These are phyloP conservation scores for Chlamydomonas schloesseri DNA, from an alignment of 139 green algal species.

Conservation along the genomic window DNA sequence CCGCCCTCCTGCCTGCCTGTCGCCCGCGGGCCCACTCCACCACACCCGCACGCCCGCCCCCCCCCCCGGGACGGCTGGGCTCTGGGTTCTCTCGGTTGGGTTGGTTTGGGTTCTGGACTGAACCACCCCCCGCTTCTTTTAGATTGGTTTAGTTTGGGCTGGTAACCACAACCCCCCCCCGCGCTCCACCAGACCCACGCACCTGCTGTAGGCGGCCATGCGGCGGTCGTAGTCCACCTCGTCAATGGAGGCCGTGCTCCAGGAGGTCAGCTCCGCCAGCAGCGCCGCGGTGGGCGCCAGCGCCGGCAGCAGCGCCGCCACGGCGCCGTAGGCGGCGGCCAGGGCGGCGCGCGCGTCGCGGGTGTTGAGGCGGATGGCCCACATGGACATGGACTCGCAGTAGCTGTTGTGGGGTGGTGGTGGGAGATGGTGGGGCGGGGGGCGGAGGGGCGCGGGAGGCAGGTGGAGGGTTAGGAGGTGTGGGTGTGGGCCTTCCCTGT, in stretches of 20 bases:
- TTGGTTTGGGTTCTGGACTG: too few species aligned
- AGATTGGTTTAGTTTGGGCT: too few species aligned
- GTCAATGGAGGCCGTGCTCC: slow-evolving; percentile 57
- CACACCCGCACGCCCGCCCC: too few species aligned
- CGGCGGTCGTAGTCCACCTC: slow-evolving; percentile 77
- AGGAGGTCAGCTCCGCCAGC: slow-evolving; percentile 66
- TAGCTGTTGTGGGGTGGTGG: slow-evolving; percentile 37
- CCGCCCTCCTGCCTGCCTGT: too few species aligned
- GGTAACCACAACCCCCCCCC: too few species aligned
- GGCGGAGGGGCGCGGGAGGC: background rate
- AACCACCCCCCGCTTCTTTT: too few species aligned
- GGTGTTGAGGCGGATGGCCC: slow-evolving; percentile 64
- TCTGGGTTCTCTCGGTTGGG: too few species aligned
- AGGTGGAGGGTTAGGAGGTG: background rate
- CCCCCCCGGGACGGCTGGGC: too few species aligned
- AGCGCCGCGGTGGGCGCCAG: slow-evolving; percentile 40
- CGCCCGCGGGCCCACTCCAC: too few species aligned
- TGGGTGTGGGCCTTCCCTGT: too few species aligned
- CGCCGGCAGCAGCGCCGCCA: slow-evolving; percentile 55
- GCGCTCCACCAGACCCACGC: too few species aligned
- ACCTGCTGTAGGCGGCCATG: slow-evolving; percentile 69
- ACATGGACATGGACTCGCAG: slow-evolving; percentile 69
- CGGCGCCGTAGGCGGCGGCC: slow-evolving; percentile 56
- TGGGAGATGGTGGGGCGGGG: background rate
- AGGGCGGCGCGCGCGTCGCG: slow-evolving; percentile 66